Conservation (phyloP, 768 basidiomycete genomes). For the Lentinula sp. region DNA sequence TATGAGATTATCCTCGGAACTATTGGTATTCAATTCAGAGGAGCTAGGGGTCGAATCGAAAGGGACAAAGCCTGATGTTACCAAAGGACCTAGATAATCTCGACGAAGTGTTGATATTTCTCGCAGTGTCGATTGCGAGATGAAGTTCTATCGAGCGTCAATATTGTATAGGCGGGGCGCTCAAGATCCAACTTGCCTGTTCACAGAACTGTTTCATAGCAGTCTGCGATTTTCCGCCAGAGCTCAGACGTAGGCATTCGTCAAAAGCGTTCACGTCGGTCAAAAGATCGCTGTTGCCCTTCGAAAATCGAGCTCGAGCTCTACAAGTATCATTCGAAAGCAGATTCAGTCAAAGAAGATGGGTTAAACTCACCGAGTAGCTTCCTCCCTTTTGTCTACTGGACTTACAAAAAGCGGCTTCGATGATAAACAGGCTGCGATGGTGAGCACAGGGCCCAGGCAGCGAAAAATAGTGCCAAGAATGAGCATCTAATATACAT, state of each 20-base stretch:
- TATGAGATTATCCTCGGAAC: constrained; percentile 63
- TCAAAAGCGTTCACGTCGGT: constrained; percentile 78
- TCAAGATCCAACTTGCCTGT: constrained; percentile 33
- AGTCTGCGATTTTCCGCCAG: constrained; percentile 40
- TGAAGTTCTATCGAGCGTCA: constrained; percentile 59
- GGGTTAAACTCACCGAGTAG: constrained; percentile 46
- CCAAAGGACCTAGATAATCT: constrained; percentile 70
- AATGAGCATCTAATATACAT: constrained; percentile 68
- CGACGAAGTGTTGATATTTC: constrained; percentile 74
- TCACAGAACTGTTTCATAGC: constrained; percentile 62
- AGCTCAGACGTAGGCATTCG: constrained; percentile 45
- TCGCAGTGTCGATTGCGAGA: constrained; percentile 63
- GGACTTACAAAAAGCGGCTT: constrained; percentile 84
- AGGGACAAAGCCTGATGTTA: constrained; percentile 65
- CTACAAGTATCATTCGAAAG: constrained; percentile 27
- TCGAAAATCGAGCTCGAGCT: constrained; percentile 64
- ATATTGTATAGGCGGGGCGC: not conserved
- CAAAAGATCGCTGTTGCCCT: constrained; percentile 72
- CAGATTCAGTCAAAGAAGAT: not conserved
- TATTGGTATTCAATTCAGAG: constrained; percentile 57
- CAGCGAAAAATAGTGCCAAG: constrained; percentile 81
- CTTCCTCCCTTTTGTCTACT: constrained; percentile 79
- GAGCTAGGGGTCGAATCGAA: constrained; percentile 36
- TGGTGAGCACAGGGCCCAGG: constrained; percentile 72
- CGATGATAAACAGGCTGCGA: constrained; percentile 78